These are phyloP conservation scores for Brassica balearica DNA, from an alignment of 441 rosid genomes.

Conservation along the genomic window DNA sequence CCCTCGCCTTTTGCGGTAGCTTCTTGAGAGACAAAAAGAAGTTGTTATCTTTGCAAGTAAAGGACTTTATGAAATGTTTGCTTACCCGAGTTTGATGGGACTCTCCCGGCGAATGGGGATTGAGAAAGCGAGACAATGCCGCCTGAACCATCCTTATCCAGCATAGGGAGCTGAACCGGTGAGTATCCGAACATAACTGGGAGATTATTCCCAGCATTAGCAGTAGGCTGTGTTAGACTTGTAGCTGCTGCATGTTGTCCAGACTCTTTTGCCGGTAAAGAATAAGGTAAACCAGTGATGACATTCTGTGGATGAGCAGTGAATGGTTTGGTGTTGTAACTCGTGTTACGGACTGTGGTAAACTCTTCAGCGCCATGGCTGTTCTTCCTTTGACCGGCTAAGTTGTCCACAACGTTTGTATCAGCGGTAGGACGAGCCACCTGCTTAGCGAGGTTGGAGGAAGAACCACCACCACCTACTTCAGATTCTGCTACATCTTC, in stretches of 20 bases:
- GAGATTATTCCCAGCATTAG: conserved; percentile 62
- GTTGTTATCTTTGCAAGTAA: conserved; percentile 1
- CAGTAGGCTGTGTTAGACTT: conserved; percentile 54
- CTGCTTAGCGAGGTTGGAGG: conserved; percentile 68
- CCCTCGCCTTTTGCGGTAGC: conserved; percentile 63
- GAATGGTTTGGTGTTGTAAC: conserved; percentile 60
- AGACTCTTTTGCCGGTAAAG: conserved; percentile 60
- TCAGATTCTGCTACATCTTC: conserved; percentile 98
- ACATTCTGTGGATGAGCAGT: conserved; percentile 57
- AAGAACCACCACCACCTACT: conserved; percentile 74
- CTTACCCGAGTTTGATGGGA: conserved; percentile 61
- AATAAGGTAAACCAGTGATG: conserved; percentile 57
- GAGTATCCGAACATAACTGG: conserved; percentile 79
- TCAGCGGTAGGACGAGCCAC: conserved; percentile 54
- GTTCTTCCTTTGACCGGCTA: conserved; percentile 55
- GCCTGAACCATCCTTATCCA: conserved; percentile 83
- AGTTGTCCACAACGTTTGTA: conserved; percentile 46
- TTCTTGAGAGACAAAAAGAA: conserved; percentile 9
- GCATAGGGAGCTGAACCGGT: conserved; percentile 76
- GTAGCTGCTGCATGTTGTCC: conserved; percentile 54
- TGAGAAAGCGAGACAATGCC: conserved; percentile 63
- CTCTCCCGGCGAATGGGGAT: conserved; percentile 62
- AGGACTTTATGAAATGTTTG: neutral
- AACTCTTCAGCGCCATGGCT: conserved; percentile 56
- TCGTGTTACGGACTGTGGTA: conserved; percentile 63